These are phyloP conservation scores for Testicularia cyperi DNA, from an alignment of 1,284 basidiomycete genomes.

Conservation along the genomic window DNA sequence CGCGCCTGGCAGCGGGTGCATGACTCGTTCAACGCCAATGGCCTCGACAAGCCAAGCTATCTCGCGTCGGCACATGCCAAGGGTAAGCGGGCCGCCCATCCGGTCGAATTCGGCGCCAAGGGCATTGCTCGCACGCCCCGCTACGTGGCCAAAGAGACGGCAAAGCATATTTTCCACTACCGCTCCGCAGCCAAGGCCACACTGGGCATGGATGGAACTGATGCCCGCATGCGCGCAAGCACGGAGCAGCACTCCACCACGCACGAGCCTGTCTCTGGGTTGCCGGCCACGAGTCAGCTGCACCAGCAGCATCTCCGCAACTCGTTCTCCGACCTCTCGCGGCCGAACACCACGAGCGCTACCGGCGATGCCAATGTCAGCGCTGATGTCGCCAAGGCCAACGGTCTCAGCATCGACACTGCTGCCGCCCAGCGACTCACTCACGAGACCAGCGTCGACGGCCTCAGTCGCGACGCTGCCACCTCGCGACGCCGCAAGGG, in stretches of 20 bases:
- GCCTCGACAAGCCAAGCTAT: constrained; percentile 47
- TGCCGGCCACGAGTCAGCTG: constrained; percentile 25
- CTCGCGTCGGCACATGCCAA: constrained; percentile 29
- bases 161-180: constrained; percentile 37
- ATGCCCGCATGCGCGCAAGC: constrained; percentile 12
- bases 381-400: no score
- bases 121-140: constrained; percentile 38
- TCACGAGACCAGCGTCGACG: no score
- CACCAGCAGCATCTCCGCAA: constrained; percentile 14
- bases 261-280: constrained; percentile 11
- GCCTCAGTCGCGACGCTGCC: no score
- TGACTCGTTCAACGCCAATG: constrained; percentile 55
- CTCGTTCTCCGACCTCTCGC: constrained; percentile 10
- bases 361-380: no score
- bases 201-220: constrained; percentile 20
- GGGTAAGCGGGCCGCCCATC: constrained; percentile 23
- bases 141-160: constrained; percentile 21
- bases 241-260: constrained; percentile 8
- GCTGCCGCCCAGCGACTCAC: no score
- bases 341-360: constrained; percentile 13
- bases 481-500: not conserved
- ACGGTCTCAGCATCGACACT: no score
- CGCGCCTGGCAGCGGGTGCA: constrained; percentile 47
- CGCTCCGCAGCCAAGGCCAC: constrained; percentile 29
- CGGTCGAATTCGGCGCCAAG: constrained; percentile 36